Percentiles rank a stretch among this genome's conserved stretches.
Evolutionary conservation across 805 yeast species (phyloP).

Genomic region (Saturnispora sanitii): DNA sequence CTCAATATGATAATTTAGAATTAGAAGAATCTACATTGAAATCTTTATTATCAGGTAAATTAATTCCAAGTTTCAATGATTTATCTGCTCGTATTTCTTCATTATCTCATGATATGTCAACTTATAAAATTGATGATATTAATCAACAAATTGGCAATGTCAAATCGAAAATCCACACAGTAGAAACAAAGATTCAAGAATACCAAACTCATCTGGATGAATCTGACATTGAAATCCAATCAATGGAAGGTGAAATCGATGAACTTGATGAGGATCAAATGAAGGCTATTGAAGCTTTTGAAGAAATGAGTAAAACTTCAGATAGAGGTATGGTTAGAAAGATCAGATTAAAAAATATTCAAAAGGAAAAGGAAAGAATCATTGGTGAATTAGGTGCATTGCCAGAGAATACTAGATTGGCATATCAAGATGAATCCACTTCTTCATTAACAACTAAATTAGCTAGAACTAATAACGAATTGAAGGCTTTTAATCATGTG

Average conservation of each 20-base stretch:
- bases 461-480: conserved; percentile 43
- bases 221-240: conserved; percentile 20
- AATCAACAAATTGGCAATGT: neutral
- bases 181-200: conserved; percentile 18
- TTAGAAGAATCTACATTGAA: conserved; percentile 36
- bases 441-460: conserved; percentile 45
- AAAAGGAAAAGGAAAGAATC: conserved; percentile 62
- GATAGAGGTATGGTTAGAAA: conserved; percentile 60
- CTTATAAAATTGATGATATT: conserved; percentile 2
- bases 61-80: conserved; percentile 41
- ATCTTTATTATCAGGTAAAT: conserved; percentile 49
- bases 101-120: neutral
- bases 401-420: conserved; percentile 71
- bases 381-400: conserved; percentile 80
- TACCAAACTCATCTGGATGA: conserved; percentile 24
- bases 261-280: conserved; percentile 51
- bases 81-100: conserved; percentile 17
- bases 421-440: conserved; percentile 34
- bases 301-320: conserved; percentile 48
- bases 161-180: conserved; percentile 12
- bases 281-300: conserved; percentile 43
- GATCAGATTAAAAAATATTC: conserved; percentile 45
- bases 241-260: conserved; percentile 32
- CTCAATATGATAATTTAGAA: conserved; percentile 35
- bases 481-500: conserved; percentile 63